These are phyloP conservation scores for Nepenthes alata DNA, from an alignment of 179 eudicot genomes.

Conservation along the genomic window DNA sequence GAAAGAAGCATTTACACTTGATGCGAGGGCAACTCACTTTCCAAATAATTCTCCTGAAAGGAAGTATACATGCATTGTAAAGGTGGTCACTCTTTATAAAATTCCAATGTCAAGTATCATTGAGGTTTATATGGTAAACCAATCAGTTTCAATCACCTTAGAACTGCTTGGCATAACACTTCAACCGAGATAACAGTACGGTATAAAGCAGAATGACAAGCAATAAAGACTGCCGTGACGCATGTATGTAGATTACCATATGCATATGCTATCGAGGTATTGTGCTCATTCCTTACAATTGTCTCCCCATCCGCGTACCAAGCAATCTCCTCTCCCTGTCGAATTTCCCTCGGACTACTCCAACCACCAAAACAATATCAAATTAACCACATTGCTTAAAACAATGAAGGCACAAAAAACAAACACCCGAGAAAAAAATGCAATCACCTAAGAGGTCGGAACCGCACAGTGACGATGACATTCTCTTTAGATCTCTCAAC, in stretches of 20 bases:
- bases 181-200: too few relatives aligned
- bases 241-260: slow-evolving; percentile 44
- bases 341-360: slow-evolving; percentile 77
- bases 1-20: too few relatives aligned
- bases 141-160: too few relatives aligned
- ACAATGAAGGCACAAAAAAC: not conserved
- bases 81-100: too few relatives aligned
- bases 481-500: slow-evolving; percentile 74
- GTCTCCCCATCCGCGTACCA: slow-evolving; percentile 99
- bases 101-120: too few relatives aligned
- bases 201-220: not conserved
- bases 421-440: not conserved
- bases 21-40: too few relatives aligned
- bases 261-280: slow-evolving; percentile 74
- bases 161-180: too few relatives aligned
- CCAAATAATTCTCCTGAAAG: too few relatives aligned
- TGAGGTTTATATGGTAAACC: too few relatives aligned
- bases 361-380: slow-evolving; percentile 4
- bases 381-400: slow-evolving; percentile 5
- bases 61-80: too few relatives aligned
- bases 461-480: slow-evolving; percentile 92
- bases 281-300: slow-evolving; percentile 77
- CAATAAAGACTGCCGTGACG: not conserved
- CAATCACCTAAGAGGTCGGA: slow-evolving; percentile 87
- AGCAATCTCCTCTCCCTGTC: slow-evolving; percentile 88